Conservation (phyloP, 2,329 filamentous ascomycete genomes). For the Curvularia spicifera region DNA sequence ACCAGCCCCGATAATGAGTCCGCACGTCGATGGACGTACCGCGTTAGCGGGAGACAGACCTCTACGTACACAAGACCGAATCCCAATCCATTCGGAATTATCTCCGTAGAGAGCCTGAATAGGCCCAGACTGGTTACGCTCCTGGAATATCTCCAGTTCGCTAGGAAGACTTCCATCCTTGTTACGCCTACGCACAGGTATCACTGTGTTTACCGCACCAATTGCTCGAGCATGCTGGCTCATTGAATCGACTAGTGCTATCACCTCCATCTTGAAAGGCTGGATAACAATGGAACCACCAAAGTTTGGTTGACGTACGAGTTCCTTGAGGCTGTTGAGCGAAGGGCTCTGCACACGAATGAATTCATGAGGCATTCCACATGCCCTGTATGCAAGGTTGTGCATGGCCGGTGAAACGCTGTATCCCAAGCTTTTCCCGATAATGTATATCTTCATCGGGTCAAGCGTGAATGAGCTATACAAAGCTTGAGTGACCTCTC, state of each 20-base stretch:
- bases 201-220: constrained; percentile 76
- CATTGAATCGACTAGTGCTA: constrained; percentile 68
- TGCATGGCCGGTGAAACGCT: constrained; percentile 81
- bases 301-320: constrained; percentile 71
- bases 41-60: constrained; percentile 74
- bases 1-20: constrained; percentile 64
- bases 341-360: constrained; percentile 67
- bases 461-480: constrained; percentile 72
- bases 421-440: constrained; percentile 74
- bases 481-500: constrained; percentile 68
- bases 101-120: constrained; percentile 76
- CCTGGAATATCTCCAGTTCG: constrained; percentile 59
- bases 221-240: constrained; percentile 77
- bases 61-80: constrained; percentile 73
- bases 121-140: constrained; percentile 69
- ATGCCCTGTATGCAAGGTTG: constrained; percentile 69
- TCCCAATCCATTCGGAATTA: constrained; percentile 83
- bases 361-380: constrained; percentile 73
- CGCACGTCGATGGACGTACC: constrained; percentile 60
- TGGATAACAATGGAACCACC: constrained; percentile 75
- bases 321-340: constrained; percentile 66
- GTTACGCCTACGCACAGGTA: constrained; percentile 70
- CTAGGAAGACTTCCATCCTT: constrained; percentile 64
- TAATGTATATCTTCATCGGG: constrained; percentile 73
- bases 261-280: constrained; percentile 76